Evolutionary conservation across 1,284 basidiomycete genomes (phyloP).

Genomic region (Apiotrichum sp.): DNA sequence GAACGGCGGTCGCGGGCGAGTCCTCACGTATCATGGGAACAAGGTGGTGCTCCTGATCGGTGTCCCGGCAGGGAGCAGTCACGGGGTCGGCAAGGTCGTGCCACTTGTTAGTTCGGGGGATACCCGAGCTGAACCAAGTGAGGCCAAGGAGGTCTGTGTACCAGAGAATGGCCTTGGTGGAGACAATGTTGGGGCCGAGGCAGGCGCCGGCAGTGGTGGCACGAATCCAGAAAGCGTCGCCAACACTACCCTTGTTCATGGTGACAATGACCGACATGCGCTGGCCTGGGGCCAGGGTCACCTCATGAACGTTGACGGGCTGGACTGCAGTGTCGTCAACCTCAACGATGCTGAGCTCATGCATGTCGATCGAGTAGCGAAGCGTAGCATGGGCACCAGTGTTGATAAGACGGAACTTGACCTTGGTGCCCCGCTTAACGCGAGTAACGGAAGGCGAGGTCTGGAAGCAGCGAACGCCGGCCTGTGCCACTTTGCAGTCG

Average conservation of each 20-base stretch:
- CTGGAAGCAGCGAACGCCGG: constrained; percentile 1
- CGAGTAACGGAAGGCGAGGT: constrained; percentile 3
- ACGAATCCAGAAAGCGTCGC: constrained; percentile 38
- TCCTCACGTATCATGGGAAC: constrained; percentile 28
- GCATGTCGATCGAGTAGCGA: constrained; percentile 26
- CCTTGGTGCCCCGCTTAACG: not conserved
- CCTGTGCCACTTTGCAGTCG: not conserved
- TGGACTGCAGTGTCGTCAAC: constrained; percentile 25
- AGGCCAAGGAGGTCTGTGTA: constrained; percentile 12
- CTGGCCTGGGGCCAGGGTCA: constrained; percentile 25
- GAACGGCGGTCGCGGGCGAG: constrained; percentile 15
- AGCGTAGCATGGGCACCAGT: constrained; percentile 18
- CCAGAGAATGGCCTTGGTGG: constrained; percentile 4
- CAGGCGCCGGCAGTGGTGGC: constrained; percentile 18
- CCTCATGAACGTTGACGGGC: constrained; percentile 20
- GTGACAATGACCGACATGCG: constrained; percentile 37
- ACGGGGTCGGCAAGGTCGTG: constrained; percentile 4
- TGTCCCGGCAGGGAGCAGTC: constrained; percentile 15
- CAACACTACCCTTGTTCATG: constrained; percentile 23
- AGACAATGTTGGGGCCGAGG: constrained; percentile 1
- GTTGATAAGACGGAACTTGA: constrained; percentile 27
- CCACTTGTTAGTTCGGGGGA: constrained; percentile 22
- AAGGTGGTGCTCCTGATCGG: constrained; percentile 22
- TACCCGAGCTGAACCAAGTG: constrained; percentile 4
- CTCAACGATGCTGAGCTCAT: constrained; percentile 27